These are phyloP conservation scores for Chlorella sp. DNA, from an alignment of 139 green algal species.

Conservation along the genomic window DNA sequence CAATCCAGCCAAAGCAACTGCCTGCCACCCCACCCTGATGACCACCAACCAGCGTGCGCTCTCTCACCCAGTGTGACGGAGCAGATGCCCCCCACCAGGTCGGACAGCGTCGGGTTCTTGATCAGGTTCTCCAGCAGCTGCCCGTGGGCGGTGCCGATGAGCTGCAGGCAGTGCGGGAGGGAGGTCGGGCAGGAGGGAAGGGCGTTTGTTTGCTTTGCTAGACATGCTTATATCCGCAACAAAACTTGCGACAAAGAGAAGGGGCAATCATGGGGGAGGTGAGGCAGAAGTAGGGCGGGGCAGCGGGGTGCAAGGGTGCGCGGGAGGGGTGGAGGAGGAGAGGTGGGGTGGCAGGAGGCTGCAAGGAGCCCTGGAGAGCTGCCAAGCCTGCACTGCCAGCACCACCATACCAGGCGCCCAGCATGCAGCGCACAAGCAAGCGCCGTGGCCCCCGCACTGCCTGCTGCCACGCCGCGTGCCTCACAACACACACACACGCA, in stretches of 20 bases:
- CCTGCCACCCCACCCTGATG: neutral
- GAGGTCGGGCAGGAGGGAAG: neutral
- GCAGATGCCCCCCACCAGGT: conserved; percentile 83
- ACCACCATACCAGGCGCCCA: too few species aligned
- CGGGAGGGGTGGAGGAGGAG: conserved; percentile 12
- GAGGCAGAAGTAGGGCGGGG: too few species aligned
- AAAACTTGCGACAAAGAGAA: too few species aligned
- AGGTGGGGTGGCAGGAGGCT: too few species aligned
- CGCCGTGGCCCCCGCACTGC: too few species aligned
- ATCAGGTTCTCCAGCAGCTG: conserved; percentile 98
- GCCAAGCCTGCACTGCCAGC: too few species aligned
- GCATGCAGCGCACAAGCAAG: neutral
- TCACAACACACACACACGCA: conserved; percentile 19
- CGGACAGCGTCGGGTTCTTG: conserved; percentile 91
- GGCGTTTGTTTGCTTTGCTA: neutral
- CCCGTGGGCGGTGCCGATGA: conserved; percentile 96
- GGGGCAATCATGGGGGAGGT: too few species aligned
- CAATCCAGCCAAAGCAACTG: neutral
- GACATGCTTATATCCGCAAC: too few species aligned
- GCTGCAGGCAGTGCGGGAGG: conserved; percentile 38
- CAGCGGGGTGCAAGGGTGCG: conserved; percentile 69
- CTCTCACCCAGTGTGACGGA: conserved; percentile 69
- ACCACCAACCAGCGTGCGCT: neutral
- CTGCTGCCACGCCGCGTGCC: too few species aligned
- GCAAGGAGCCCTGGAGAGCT: too few species aligned